These are phyloP conservation scores for Colletotrichum euphorbiae DNA, from an alignment of 2,329 filamentous ascomycete species.

Conservation along the genomic window DNA sequence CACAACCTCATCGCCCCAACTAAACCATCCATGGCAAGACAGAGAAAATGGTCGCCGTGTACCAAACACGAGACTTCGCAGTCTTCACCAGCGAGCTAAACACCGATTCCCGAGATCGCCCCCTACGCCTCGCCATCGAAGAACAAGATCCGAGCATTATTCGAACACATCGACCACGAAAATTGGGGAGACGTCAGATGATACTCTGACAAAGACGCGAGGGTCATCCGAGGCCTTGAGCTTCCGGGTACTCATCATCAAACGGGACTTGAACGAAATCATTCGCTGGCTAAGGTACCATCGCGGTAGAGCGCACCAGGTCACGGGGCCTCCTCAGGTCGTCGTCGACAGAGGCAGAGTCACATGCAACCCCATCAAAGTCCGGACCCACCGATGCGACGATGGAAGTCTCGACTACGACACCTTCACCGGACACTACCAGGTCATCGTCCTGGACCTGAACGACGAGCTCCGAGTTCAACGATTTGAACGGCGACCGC, in stretches of 20 bases:
- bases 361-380: not conserved
- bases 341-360: not conserved
- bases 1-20: no score
- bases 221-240: not conserved
- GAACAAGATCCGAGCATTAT: not conserved
- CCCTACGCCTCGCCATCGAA: not conserved
- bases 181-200: not conserved
- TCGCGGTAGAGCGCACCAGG: not conserved
- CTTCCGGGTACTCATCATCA: not conserved
- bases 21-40: no score
- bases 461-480: not conserved
- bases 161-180: not conserved
- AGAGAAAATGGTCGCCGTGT: no score
- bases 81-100: not conserved
- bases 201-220: not conserved
- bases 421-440: not conserved
- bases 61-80: not conserved
- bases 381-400: not conserved
- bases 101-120: not conserved
- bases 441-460: not conserved
- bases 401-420: not conserved
- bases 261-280: not conserved
- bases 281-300: not conserved
- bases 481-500: not conserved
- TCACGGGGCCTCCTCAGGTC: not conserved